Conservation (phyloP, 2,329 filamentous ascomycete genomes). For the Colletotrichum kahawae region DNA sequence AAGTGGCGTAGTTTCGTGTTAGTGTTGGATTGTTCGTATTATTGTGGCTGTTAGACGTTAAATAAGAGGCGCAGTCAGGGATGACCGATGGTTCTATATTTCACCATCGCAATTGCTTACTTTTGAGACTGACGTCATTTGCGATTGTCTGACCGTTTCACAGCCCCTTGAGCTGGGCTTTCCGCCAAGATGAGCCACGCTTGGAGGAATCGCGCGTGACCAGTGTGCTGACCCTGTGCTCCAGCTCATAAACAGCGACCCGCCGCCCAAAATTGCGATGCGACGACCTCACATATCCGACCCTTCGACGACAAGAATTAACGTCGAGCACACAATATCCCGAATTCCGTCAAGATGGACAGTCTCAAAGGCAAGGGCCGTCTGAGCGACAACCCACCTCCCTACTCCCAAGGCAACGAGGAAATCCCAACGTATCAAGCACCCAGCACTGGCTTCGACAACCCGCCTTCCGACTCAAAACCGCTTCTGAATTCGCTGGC, state of each 20-base stretch:
- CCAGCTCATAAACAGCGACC: not conserved
- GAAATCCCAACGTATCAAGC: not conserved
- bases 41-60: not conserved
- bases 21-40: not conserved
- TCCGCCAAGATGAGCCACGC: not conserved
- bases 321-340: not conserved
- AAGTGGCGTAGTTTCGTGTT: not conserved
- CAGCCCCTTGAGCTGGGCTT: not conserved
- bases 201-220: not conserved
- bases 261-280: not conserved
- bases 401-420: not conserved
- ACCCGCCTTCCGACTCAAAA: not conserved
- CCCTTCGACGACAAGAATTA: not conserved
- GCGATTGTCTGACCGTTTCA: not conserved
- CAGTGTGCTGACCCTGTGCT: not conserved
- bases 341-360: not conserved
- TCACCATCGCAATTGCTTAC: not conserved
- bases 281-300: not conserved
- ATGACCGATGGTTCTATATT: not conserved
- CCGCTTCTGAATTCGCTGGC: not conserved
- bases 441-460: not conserved
- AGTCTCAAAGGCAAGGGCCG: not conserved
- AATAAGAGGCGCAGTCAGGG: not conserved
- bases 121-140: not conserved
- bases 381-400: not conserved